Conservation (phyloP, 192 early-diverging fungal genomes). For the Radiomyces spectabilis region DNA sequence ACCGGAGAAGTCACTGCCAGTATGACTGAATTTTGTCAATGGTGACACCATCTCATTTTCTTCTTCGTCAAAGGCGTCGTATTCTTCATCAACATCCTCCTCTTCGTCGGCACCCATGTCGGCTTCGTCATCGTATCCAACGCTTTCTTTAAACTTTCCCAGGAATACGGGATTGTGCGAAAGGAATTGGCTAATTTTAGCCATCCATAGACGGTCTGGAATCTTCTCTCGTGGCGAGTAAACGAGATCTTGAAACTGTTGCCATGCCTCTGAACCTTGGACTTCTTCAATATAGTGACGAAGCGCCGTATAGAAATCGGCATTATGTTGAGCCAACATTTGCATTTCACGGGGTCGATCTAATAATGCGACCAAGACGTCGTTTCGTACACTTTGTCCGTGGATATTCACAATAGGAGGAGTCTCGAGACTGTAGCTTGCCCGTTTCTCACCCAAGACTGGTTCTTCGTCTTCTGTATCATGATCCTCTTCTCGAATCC, state of each 20-base stretch:
- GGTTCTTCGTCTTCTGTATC: too few species aligned
- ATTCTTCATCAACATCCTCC: neutral
- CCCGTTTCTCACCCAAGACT: too few species aligned
- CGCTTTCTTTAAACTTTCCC: slow-evolving; percentile 25
- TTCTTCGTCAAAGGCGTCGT: neutral
- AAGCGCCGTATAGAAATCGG: slow-evolving; percentile 13
- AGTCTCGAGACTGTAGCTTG: too few species aligned
- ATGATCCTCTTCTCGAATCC: too few species aligned
- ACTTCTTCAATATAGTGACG: slow-evolving; percentile 12
- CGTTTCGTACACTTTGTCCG: slow-evolving; percentile 8
- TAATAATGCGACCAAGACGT: slow-evolving; percentile 19
- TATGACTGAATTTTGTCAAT: too few species aligned
- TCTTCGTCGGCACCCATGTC: slow-evolving; percentile 3
- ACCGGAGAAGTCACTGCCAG: too few species aligned
- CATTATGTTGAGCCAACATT: slow-evolving; percentile 10
- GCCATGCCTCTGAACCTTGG: slow-evolving; percentile 16
- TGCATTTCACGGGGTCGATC: slow-evolving; percentile 22
- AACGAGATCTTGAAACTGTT: slow-evolving; percentile 16
- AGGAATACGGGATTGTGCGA: slow-evolving; percentile 17
- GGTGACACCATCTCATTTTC: neutral
- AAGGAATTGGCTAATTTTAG: slow-evolving; percentile 5
- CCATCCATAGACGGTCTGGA: slow-evolving; percentile 21
- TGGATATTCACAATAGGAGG: slow-evolving; percentile 12
- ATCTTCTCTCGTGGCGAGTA: slow-evolving; percentile 19
- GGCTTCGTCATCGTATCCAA: too few species aligned